Percentiles rank a stretch among this genome's conserved stretches.
Conservation (phyloP, 257 asterid species). For the Solanum appendiculatum region DNA sequence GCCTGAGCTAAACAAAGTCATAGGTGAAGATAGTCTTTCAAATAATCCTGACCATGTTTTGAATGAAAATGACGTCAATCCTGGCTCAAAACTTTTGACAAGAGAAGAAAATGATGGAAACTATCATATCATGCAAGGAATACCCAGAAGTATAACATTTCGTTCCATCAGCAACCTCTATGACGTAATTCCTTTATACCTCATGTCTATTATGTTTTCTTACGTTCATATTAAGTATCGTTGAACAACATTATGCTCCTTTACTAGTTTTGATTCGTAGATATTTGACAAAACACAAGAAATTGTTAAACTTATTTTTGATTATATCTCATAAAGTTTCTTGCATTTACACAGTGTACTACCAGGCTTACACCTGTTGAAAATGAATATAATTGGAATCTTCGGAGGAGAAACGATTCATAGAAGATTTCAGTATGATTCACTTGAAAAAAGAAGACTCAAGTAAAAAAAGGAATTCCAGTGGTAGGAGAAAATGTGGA, state of each 20-base stretch:
- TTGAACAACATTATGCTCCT: not conserved
- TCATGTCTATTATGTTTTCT: not conserved
- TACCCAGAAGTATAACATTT: not conserved
- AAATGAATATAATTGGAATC: not conserved
- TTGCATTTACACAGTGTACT: not conserved
- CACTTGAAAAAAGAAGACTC: not conserved
- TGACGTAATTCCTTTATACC: not conserved
- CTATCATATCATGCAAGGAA: not conserved
- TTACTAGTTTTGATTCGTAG: not conserved
- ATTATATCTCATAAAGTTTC: not conserved
- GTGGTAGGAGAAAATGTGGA: not conserved
- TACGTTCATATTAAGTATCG: not conserved
- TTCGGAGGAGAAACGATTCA: no score
- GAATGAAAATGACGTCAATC: not conserved
- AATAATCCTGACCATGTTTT: not conserved
- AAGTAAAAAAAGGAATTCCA: not conserved
- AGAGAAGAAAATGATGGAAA: not conserved
- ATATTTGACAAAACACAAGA: not conserved
- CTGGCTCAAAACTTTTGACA: not conserved
- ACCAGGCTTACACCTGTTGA: not conserved
- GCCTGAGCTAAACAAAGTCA: not conserved
- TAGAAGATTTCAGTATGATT: no score
- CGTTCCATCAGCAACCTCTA: no score
- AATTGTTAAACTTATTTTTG: no score
- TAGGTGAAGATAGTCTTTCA: not conserved